Percentiles rank a stretch among this genome's conserved stretches.
Evolutionary conservation across 2,329 filamentous ascomycete genomes (phyloP).

Genomic region (Sordariomycetes sp.): DNA sequence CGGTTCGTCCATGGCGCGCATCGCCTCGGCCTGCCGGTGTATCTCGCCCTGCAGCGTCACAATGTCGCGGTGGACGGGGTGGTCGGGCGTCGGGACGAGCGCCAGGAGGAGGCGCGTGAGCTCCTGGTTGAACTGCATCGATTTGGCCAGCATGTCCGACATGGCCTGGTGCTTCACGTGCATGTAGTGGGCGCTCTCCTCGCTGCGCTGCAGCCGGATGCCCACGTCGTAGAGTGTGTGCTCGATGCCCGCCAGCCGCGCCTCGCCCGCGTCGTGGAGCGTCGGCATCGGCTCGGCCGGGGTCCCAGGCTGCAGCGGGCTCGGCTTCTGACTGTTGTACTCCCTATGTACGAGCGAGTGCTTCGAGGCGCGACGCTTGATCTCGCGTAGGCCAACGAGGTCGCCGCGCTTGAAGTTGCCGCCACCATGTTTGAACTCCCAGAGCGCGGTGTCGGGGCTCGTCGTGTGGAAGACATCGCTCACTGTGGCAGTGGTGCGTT

Average conservation of each 20-base stretch:
- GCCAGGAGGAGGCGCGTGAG: conserved; percentile 63
- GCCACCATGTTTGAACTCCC: conserved; percentile 98
- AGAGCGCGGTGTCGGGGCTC: conserved; percentile 82
- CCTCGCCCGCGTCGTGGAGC: conserved; percentile 62
- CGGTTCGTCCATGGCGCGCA: conserved; percentile 44
- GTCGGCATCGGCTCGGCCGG: conserved; percentile 66
- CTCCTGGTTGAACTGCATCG: conserved; percentile 70
- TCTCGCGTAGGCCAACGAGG: conserved; percentile 79
- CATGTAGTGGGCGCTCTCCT: conserved; percentile 70
- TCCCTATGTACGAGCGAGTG: conserved; percentile 90
- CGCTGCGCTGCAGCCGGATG: conserved; percentile 61
- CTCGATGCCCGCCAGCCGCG: conserved; percentile 62
- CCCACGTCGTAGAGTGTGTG: conserved; percentile 73
- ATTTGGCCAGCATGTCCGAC: conserved; percentile 63
- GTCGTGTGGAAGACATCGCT: conserved; percentile 97
- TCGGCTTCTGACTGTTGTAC: conserved; percentile 55
- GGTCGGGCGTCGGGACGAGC: conserved; percentile 57
- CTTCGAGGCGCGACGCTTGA: conserved; percentile 85
- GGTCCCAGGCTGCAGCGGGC: conserved; percentile 44
- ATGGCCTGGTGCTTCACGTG: conserved; percentile 70
- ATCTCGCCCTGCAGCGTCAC: conserved; percentile 44
- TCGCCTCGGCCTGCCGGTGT: conserved; percentile 44
- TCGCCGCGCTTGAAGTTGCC: conserved; percentile 96
- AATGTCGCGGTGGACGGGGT: conserved; percentile 62
- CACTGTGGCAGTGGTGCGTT: conserved; percentile 37